Percentiles rank a stretch among this genome's conserved stretches.
These are phyloP conservation scores for Trichophyton schoenleinii DNA, from an alignment of 2,329 filamentous ascomycete genomes.

Conservation along the genomic window DNA sequence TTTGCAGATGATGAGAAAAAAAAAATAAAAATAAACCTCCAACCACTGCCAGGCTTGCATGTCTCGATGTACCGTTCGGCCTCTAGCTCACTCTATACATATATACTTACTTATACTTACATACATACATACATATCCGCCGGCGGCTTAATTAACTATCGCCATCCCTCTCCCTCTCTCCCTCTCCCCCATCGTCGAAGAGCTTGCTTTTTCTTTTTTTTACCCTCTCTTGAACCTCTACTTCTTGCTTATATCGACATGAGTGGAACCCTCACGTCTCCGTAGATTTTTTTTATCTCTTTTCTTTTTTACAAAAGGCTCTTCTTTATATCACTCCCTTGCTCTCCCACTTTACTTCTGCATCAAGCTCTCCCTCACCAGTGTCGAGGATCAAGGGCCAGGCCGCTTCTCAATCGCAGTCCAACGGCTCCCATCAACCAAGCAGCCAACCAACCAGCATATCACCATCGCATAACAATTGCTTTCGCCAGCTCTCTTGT, in stretches of 20 bases:
- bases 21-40: slow-evolving; percentile 3
- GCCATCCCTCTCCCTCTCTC: not conserved
- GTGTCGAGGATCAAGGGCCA: not conserved
- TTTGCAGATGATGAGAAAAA: slow-evolving; percentile 4
- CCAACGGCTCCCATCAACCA: not conserved
- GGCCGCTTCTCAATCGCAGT: not conserved
- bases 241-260: not conserved
- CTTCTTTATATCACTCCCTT: not conserved
- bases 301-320: not conserved
- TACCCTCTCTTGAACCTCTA: not conserved
- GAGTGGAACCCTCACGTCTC: not conserved
- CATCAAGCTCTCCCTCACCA: not conserved
- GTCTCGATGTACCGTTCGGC: not conserved
- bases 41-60: not conserved
- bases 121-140: not conserved
- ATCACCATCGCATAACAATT: not conserved
- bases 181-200: not conserved
- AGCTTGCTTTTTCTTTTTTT: no score
- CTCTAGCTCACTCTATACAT: not conserved
- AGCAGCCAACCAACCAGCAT: not conserved
- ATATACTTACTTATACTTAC: not conserved
- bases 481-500: not conserved
- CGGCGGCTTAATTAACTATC: slow-evolving; percentile 4
- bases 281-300: not conserved
- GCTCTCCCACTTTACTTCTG: not conserved